Conservation (phyloP, 2,329 filamentous ascomycete genomes). For the Cercospora sp. region DNA sequence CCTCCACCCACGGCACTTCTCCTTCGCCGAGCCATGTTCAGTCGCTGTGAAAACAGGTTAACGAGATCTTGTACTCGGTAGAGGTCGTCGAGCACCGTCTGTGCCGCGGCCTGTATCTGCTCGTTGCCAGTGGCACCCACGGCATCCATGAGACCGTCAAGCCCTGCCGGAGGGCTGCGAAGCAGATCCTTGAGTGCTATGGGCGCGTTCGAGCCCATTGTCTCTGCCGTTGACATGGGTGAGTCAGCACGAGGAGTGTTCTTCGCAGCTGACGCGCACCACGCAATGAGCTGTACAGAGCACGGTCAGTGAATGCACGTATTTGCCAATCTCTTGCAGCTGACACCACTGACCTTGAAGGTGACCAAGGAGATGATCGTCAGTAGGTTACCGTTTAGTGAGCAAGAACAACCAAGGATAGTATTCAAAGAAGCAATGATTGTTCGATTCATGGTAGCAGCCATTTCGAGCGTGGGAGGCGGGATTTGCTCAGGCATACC, state of each 20-base stretch:
- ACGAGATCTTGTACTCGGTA: slow-evolving; percentile 12
- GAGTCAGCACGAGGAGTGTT: slow-evolving; percentile 12
- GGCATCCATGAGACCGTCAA: slow-evolving; percentile 7
- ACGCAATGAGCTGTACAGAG: slow-evolving; percentile 9
- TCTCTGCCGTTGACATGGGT: background rate
- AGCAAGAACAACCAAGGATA: slow-evolving; percentile 10
- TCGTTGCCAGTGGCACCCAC: background rate
- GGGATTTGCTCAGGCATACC: slow-evolving; percentile 9
- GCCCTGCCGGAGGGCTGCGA: slow-evolving; percentile 1
- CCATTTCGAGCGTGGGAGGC: slow-evolving; percentile 11
- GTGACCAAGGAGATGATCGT: slow-evolving; percentile 11
- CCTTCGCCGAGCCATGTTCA: slow-evolving; percentile 7
- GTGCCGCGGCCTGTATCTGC: slow-evolving; percentile 8
- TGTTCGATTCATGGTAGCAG: slow-evolving; percentile 7
- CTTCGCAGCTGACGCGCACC: slow-evolving; percentile 8
- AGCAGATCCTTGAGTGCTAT: slow-evolving; percentile 7
- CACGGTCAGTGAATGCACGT: background rate
- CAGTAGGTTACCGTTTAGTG: slow-evolving; percentile 8
- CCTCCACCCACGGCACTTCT: slow-evolving; percentile 9
- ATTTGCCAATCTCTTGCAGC: background rate
- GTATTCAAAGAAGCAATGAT: slow-evolving; percentile 2
- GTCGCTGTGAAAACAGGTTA: slow-evolving; percentile 6
- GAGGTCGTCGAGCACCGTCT: slow-evolving; percentile 5
- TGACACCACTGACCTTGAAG: slow-evolving; percentile 3
- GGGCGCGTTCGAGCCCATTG: background rate